phyloP scores from a whole-genome alignment of 352 stramenopile genomes.

The Phytopythium oedochilum region DNA sequence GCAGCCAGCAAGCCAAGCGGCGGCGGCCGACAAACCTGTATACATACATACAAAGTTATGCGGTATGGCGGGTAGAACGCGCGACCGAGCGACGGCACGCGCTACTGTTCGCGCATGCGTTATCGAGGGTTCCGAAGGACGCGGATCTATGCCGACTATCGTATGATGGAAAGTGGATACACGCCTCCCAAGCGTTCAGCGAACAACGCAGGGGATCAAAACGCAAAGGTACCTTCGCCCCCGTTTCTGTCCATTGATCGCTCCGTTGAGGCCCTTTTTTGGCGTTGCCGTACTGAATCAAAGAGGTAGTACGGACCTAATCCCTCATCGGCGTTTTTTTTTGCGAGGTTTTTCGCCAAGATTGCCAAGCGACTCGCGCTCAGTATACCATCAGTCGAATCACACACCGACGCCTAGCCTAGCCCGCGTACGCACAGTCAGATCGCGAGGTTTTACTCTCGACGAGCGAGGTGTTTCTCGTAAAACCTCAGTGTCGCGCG shows the following conservation, averaged over 20 bases:
- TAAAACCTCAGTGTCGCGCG: not conserved
- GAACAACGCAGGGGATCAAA: too few relatives aligned
- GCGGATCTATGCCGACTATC: not conserved
- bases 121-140: not conserved
- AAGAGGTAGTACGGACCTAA: not conserved
- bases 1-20: constrained; percentile 4
- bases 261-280: not conserved
- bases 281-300: not conserved
- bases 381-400: not conserved
- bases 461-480: not conserved
- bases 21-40: not conserved
- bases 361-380: not conserved
- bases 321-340: not conserved
- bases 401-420: not conserved
- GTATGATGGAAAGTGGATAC: not conserved
- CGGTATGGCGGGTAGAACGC: not conserved
- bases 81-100: constrained; percentile 1
- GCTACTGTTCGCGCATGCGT: not conserved
- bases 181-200: not conserved
- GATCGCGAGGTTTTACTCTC: not conserved
- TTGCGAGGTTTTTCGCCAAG: not conserved
- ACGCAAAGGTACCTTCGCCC: not conserved
- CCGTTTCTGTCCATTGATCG: not conserved
- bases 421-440: not conserved
- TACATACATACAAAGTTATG: not conserved